Evolutionary conservation across 73 alveolate genomes (phyloP).

Genomic region (Paramecium sonneborni): DNA sequence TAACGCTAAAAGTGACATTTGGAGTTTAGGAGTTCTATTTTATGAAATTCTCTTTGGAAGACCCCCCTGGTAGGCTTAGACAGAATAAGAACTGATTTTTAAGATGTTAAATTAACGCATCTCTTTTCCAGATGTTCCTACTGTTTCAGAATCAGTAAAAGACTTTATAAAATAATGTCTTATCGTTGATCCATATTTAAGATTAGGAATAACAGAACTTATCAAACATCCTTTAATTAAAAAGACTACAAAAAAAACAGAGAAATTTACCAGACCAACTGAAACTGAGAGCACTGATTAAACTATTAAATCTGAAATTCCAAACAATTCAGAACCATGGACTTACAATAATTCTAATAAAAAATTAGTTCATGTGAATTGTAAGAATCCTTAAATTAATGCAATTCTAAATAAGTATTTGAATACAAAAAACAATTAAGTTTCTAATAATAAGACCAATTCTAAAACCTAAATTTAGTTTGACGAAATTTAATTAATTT

Average conservation of each 20-base stretch:
- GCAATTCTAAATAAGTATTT: background rate
- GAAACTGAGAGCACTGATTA: background rate
- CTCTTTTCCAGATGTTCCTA: background rate
- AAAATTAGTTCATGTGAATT: background rate
- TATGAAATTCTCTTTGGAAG: slow-evolving; percentile 82
- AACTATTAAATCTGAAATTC: background rate
- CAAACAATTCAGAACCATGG: slow-evolving; percentile 4
- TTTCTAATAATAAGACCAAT: background rate
- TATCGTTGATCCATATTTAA: background rate
- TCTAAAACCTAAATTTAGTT: background rate
- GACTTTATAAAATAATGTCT: background rate
- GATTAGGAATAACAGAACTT: background rate
- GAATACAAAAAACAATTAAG: background rate
- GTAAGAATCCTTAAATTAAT: background rate
- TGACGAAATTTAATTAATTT: background rate
- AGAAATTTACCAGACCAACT: background rate
- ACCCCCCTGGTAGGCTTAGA: slow-evolving; percentile 80
- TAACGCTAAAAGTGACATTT: slow-evolving; percentile 81
- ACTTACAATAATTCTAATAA: background rate
- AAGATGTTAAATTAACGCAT: slow-evolving; percentile 9
- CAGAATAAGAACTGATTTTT: slow-evolving; percentile 54
- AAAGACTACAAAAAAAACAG: background rate
- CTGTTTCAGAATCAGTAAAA: background rate
- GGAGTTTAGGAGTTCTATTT: slow-evolving; percentile 88
- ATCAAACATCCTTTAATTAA: background rate